Conservation (phyloP, 2,329 filamentous ascomycete species). For the Aspergillus alliaceus region DNA sequence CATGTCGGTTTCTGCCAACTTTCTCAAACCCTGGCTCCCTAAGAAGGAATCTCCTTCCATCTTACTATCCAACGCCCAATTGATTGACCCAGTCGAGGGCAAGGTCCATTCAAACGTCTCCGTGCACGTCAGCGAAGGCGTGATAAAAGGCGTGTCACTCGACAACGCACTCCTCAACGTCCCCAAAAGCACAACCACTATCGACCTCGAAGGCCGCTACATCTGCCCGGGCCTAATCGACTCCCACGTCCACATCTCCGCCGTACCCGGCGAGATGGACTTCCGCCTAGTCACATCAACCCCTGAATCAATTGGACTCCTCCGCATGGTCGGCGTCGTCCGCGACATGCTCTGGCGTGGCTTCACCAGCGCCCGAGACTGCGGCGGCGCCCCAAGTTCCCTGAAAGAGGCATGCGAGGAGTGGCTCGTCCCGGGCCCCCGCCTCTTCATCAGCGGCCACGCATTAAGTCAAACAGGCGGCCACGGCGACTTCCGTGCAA, state of each 20-base stretch:
- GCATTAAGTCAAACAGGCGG: conserved; percentile 60
- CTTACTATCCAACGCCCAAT: neutral
- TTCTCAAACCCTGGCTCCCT: too few relatives aligned
- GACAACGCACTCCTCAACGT: neutral
- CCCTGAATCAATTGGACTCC: conserved; percentile 21
- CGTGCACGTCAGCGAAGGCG: neutral
- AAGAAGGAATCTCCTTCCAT: too few relatives aligned
- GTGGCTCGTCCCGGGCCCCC: conserved; percentile 55
- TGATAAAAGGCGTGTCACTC: neutral
- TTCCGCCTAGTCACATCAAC: conserved; percentile 23
- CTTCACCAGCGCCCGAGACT: conserved; percentile 61
- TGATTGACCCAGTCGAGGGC: neutral
- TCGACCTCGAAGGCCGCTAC: conserved; percentile 22
- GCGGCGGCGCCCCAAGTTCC: conserved; percentile 56
- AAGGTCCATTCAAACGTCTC: neutral
- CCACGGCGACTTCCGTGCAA: conserved; percentile 53
- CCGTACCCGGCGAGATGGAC: conserved; percentile 23
- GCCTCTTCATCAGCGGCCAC: conserved; percentile 56
- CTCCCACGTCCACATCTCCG: conserved; percentile 27
- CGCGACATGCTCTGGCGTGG: conserved; percentile 55
- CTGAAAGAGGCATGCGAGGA: conserved; percentile 56
- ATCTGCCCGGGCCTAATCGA: conserved; percentile 28
- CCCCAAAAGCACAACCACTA: neutral
- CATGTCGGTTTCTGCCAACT: too few relatives aligned
- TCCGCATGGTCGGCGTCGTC: conserved; percentile 21